Base-by-base conservation (phyloP, 2,329 filamentous ascomycete genomes). In the Arthrobotrys entomopaga region DNA sequence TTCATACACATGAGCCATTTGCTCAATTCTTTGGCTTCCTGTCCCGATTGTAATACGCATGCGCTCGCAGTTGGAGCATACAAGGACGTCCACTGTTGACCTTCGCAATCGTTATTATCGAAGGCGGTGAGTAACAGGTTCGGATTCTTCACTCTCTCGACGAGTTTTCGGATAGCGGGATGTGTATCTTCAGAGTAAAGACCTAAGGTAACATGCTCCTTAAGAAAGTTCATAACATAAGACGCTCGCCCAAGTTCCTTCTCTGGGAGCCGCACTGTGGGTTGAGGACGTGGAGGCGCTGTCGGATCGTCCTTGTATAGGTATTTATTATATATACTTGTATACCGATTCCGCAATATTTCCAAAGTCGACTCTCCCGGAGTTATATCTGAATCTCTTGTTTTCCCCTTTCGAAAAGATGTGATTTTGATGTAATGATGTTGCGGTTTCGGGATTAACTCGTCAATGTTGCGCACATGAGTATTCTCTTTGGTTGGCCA, bases 1-100 rank as follows among this genome's bases (percentile, higher is more conserved):
- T 88, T 90, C 52, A 97, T 84, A 38, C 86, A 88, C 69, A 87
- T 85, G 6, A 99, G 83, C 95, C 95, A 99, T 72, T 94, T 87
- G 67, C 88, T 89, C 22, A 99, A 82, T 7, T 94, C 83, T 1
- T 84, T 79, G 0, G 88, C 88, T 80, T 97, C 92, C 50, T 84
- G 86, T 1, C 90, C 90, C 15, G 84, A 81, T 79, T 97, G 93
- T 10, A 99, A 83, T 0, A 98, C 89, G 69, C 94, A 88, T 2
- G 83, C 83, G 1, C 92, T 88, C 40, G 82, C 84, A 24, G 81
- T 82, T 0, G 95, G 95, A 0, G 91, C 87, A 81, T 98, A 97
- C 79, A 98, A 97, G 46, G 94, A 89, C 1, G 85, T 81, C 95
- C 95, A 99, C 7, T 87, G 82, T 26, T 86, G 82, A 1, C 84